Base-by-base conservation (phyloP, 2,329 filamentous ascomycete genomes). In the Dactylonectria estremocensis region DNA sequence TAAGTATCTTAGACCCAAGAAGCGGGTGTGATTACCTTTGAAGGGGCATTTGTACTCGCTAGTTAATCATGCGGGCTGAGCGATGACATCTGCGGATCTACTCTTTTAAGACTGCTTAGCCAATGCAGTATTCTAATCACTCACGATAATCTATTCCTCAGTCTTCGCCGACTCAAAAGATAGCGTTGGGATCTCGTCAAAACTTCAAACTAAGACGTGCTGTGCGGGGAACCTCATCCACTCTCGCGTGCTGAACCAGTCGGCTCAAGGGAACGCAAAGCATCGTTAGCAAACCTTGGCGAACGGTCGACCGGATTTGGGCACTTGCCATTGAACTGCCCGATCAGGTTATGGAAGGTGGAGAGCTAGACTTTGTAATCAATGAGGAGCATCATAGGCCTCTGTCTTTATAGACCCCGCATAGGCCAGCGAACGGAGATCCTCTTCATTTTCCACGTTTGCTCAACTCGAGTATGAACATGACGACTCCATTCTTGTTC, bases 401-500 rank as follows among this genome's bases (percentile, higher is more conserved):
- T 28, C 13, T 37, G 3, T 37, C 16, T 45, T 28, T 49, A 49
- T 28, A 49, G 45, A 49, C 20, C 22, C 46, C 46, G 22, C 46
- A 11, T 49, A 5, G 13, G 7, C 5, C 20, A 20, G 10, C 9
- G 3, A 20, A 24, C 22, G 16, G 22, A 28, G 28, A 49, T 9
- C 22, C 24, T 16, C 22, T 49, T 10, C 13, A 16, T 22, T 3
- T 28, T 24, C 14, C 40, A n/a, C 8, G 1, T 22, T 22, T 37
- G 10, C n/a, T 48, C 45, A 45, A 45, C 14, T 16, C 4, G 9
- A 49, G 5, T 13, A 28, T 4, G 8, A 28, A 14, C 2, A 49
- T 49, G 46, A 24, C 46, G 8, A 8, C 46, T 49, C 20, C 46
- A 16, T 49, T 49, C 18, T 28, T 28, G 7, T 80, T 81, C 81